Evolutionary conservation across 306 rosid genomes (phyloP).

Genomic region (Dalbergia cochinchinensis): DNA sequence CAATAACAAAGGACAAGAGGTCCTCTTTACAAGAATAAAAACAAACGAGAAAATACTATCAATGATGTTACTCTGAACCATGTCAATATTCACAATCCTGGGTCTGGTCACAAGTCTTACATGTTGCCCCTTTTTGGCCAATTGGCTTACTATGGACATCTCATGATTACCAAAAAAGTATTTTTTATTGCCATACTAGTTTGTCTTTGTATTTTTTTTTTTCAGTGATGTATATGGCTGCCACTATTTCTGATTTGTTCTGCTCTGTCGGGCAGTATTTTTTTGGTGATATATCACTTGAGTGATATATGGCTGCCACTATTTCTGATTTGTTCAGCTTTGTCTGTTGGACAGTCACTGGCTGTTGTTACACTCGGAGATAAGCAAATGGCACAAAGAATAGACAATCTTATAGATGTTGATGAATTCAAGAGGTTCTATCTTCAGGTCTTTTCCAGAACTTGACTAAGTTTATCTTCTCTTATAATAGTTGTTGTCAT

Average conservation of each 20-base stretch:
- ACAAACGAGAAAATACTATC: too few relatives aligned
- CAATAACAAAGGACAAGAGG: too few relatives aligned
- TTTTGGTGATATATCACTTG: too few relatives aligned
- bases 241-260: background rate
- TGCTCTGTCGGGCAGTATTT: conserved; percentile 57
- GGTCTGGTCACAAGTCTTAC: conserved; percentile 9
- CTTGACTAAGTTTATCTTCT: conserved; percentile 38
- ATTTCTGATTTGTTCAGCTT: background rate
- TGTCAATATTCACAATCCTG: conserved; percentile 9
- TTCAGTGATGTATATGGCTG: background rate
- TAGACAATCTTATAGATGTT: conserved; percentile 83
- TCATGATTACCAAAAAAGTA: conserved; percentile 14
- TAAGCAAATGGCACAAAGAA: conserved; percentile 93
- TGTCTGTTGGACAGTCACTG: conserved; percentile 68
- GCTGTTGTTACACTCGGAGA: conserved; percentile 97
- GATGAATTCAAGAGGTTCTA: conserved; percentile 92
- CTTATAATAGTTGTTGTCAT: conserved; percentile 21
- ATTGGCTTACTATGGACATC: conserved; percentile 15
- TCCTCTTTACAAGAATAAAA: too few relatives aligned
- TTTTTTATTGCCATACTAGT: conserved; percentile 7
- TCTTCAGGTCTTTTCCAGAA: conserved; percentile 75
- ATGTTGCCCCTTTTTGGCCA: conserved; percentile 35
- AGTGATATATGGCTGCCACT: background rate
- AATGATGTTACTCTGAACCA: background rate
- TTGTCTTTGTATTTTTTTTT: background rate